Evolutionary conservation across 495 filamentous ascomycete species (phyloP).

Genomic region (Xylaria cubensis): DNA sequence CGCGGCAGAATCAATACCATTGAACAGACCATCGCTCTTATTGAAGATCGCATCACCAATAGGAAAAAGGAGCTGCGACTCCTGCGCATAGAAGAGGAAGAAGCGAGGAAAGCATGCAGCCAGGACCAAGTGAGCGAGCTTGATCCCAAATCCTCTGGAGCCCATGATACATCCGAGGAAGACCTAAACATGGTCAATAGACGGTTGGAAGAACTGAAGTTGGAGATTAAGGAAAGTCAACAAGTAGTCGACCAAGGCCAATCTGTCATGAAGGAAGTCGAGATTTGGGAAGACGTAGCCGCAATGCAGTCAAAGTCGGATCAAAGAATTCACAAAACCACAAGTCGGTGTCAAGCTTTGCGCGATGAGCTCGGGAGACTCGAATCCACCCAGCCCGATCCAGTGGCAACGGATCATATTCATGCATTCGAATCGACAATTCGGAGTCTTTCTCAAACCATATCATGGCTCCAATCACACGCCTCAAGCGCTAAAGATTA

Average conservation of each 20-base stretch:
- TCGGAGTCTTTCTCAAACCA: not conserved
- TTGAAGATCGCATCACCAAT: constrained; percentile 7
- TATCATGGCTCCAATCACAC: constrained; percentile 5
- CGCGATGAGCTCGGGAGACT: not conserved
- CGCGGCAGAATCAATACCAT: constrained; percentile 3
- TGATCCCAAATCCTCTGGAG: not conserved
- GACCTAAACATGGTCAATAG: not conserved
- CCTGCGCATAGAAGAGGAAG: constrained; percentile 10
- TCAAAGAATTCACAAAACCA: not conserved
- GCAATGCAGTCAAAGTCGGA: not conserved
- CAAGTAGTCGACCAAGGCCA: constrained; percentile 16
- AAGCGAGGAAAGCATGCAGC: not conserved
- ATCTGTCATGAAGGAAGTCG: constrained; percentile 13
- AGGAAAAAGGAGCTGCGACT: not conserved
- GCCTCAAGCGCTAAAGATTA: not conserved
- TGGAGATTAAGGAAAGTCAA: constrained; percentile 6
- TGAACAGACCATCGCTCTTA: constrained; percentile 11
- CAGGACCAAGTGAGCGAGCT: not conserved
- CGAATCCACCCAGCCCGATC: not conserved
- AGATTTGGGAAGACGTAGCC: constrained; percentile 4
- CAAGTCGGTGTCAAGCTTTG: not conserved
- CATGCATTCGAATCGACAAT: not conserved
- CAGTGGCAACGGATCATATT: not conserved
- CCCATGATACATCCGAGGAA: not conserved
- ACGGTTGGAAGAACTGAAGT: constrained; percentile 18